Evolutionary conservation across 495 filamentous ascomycete genomes (phyloP), one percentile per base, ranked within the genome.

Genomic region (Talaromyces trachyspermus): DNA sequence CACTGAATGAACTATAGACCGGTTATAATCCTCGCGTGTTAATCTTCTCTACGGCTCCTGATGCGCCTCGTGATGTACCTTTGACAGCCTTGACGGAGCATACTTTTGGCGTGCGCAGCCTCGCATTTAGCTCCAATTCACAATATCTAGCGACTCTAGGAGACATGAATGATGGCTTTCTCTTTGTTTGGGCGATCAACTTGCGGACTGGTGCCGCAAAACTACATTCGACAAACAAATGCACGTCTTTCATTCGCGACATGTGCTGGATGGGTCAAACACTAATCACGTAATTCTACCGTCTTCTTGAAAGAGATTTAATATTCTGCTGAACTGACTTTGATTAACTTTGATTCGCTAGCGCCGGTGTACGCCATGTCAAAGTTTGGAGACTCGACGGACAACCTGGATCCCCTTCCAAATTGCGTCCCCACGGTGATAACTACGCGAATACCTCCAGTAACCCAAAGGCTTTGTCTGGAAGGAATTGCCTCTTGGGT

Each of bases 11-110:
- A n/a, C 14, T 2, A 3, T 42, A 81, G 80, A 95, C 89, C 20
- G 92, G 92, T 41, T 95, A 96, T 64, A 86, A 84, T 49, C 92
- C 92, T 6, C 76, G 94, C 37, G 87, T 97, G 4, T 74, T 96
- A 37, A 81, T 98, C 29, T 98, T 94, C 65, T 88, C 80, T 32
- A 83, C 89, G 7, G 71, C 75, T 17, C 75, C 80, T 56, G 88
- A 94, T 58, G 74, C 74, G 27, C 80, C 86, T 6, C 80, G 81
- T 14, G 90, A 96, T 58, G 74, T 77, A 11, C 92, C 92, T 20
- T 70, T 95, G n/a, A 83, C 84, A 9, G 86, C 87, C 23, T 74
- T 97, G 40, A 83, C 79, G 24, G 94, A 97, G 52, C 92, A 98
- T 63, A 86, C 80, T 0, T 95, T 87, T 55, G 92, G 92, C 26